Evolutionary conservation across 208 protist genomes (phyloP).

Genomic region (Herpetomonas muscarum): DNA sequence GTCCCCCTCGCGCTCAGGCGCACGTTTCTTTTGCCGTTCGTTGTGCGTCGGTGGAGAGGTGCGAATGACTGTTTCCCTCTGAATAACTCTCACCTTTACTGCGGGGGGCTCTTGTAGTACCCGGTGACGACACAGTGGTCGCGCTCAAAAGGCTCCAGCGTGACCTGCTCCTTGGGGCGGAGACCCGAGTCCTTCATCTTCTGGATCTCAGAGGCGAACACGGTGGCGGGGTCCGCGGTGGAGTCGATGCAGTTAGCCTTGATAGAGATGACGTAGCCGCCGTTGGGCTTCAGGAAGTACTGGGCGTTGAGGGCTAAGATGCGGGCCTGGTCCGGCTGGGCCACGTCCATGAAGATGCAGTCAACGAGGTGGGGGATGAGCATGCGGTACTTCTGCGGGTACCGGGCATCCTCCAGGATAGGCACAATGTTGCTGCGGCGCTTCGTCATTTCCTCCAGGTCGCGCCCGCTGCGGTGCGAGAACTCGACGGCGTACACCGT

Average conservation of each 20-base stretch:
- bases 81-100: slow-evolving; percentile 39
- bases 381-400: slow-evolving; percentile 99
- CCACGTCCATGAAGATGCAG: slow-evolving; percentile 99
- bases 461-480: slow-evolving; percentile 98
- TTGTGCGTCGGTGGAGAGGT: too few species aligned
- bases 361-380: slow-evolving; percentile 99
- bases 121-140: slow-evolving; percentile 98
- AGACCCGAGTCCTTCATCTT: slow-evolving; percentile 96
- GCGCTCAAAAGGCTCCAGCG: slow-evolving; percentile 99
- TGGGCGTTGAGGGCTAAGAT: slow-evolving; percentile 99
- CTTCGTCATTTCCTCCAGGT: slow-evolving; percentile 99
- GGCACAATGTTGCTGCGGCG: slow-evolving; percentile 99
- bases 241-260: slow-evolving; percentile 99
- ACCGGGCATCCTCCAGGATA: slow-evolving; percentile 99
- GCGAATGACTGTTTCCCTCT: too few species aligned
- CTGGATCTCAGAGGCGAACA: slow-evolving; percentile 98
- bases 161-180: slow-evolving; percentile 97
- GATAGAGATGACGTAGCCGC: slow-evolving; percentile 99
- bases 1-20: not conserved
- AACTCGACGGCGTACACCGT: slow-evolving; percentile 99
- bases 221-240: slow-evolving; percentile 93
- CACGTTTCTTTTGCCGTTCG: too few species aligned
- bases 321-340: slow-evolving; percentile 99
- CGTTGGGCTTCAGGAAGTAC: slow-evolving; percentile 99
- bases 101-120: slow-evolving; percentile 70